These are phyloP conservation scores for Samsoniella hepiali DNA, from an alignment of 2,329 filamentous ascomycete species.

Conservation along the genomic window DNA sequence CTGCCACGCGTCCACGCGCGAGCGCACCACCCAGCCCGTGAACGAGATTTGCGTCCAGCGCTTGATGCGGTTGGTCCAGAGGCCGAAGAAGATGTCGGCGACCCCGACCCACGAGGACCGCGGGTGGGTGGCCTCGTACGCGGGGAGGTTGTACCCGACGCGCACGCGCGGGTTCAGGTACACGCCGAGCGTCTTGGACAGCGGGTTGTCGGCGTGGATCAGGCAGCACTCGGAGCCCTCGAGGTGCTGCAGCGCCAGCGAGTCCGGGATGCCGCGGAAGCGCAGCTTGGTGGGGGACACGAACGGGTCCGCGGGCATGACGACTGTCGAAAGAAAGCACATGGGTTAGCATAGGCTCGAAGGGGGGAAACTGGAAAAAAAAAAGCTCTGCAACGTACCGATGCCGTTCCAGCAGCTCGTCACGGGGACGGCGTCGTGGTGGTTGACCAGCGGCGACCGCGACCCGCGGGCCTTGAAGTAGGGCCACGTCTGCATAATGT, in stretches of 20 bases:
- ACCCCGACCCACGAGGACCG: conserved; percentile 44
- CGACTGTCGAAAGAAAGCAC: conserved; percentile 29
- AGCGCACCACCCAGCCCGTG: conserved; percentile 34
- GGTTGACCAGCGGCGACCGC: conserved; percentile 49
- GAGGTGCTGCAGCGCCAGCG: conserved; percentile 58
- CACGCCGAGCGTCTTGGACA: conserved; percentile 51
- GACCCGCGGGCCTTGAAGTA: conserved; percentile 53
- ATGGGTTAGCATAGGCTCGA: neutral
- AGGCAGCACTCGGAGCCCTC: conserved; percentile 80
- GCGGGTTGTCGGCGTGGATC: conserved; percentile 68
- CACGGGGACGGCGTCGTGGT: conserved; percentile 44
- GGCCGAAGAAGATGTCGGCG: conserved; percentile 47
- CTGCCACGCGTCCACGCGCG: conserved; percentile 39
- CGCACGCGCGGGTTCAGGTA: conserved; percentile 68
- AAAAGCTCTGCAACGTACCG: conserved; percentile 24
- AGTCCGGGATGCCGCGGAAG: conserved; percentile 64
- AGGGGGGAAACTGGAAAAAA: neutral
- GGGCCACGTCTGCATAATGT: conserved; percentile 55
- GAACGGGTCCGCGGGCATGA: conserved; percentile 55
- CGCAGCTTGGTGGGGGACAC: conserved; percentile 44
- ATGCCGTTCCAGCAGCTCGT: conserved; percentile 47
- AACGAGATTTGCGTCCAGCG: conserved; percentile 39
- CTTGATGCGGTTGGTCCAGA: conserved; percentile 56
- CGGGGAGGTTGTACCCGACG: conserved; percentile 58
- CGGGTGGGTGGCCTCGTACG: conserved; percentile 49